Base-by-base conservation (phyloP, 345 rosid genomes). In the Raphanus sativus region DNA sequence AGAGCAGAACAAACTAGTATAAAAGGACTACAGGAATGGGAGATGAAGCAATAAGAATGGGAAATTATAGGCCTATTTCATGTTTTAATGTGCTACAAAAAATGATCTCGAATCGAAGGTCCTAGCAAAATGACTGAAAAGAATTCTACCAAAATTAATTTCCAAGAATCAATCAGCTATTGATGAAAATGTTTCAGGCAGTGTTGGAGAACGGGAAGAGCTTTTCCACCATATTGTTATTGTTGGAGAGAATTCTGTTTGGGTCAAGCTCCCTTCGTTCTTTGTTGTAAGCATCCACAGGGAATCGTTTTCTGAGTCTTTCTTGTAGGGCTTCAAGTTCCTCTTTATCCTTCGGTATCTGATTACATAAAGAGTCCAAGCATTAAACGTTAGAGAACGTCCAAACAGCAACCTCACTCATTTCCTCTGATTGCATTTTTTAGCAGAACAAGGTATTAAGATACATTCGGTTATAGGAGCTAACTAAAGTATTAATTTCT, bases 261-360 rank as follows among this genome's bases (percentile, higher is more conserved):
- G 98, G 98, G 75, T 95, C 98, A 81, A 92, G 74, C 79, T 89
- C 90, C 71, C 76, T 88, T n/a, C 91, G 82, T 15, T 90, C 91
- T 83, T 83, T 85, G 81, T 83, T 87, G 79, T 86, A 92, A 25
- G 89, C 85, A 75, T 88, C 91, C 45, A 90, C 88, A 0, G 93
- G 89, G 75, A 88, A 90, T 17, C 93, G 91, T 77, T 67, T 83
- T 80, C 89, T 83, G 67, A 90, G 83, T 84, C 97, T 85, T 68
- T 78, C 89, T 85, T 91, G 98, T 17, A 96, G 84, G 66, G 85
- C 90, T 62, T 83, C 91, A 55, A 91, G 91, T 84, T 86, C 92
- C 55, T 93, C 98, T 74, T 83, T 87, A 72, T 93, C 92, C 83
- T 91, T 91, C 9, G 97, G 99, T 75, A 92, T 89, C 99, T 92